phyloP scores from a whole-genome alignment of 75 land plant species.

The Cunninghamia lanceolata region DNA sequence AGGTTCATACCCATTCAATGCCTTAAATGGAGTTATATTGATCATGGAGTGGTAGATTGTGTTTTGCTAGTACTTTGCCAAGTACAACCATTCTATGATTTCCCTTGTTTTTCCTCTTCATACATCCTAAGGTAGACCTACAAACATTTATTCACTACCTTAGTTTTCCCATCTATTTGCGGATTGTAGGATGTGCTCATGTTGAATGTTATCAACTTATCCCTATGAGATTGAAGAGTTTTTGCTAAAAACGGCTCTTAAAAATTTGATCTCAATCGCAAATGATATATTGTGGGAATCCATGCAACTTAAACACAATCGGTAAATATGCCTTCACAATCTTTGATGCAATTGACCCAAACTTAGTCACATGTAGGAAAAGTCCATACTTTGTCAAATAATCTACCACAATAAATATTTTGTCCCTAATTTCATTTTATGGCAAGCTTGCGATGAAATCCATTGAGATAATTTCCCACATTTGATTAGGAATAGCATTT shows the following conservation, averaged over 20 bases:
- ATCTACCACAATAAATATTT: conserved; percentile 13
- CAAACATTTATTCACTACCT: neutral
- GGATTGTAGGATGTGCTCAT: neutral
- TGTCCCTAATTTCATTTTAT: neutral
- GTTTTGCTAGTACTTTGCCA: neutral
- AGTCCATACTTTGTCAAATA: conserved; percentile 12
- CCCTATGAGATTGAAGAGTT: neutral
- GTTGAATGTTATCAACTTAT: neutral
- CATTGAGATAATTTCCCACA: conserved; percentile 16
- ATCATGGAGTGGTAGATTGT: neutral
- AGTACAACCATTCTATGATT: neutral
- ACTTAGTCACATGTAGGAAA: neutral
- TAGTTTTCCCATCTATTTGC: neutral
- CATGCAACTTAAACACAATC: neutral
- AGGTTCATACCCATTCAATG: neutral
- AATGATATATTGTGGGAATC: conserved; percentile 4
- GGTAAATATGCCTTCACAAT: conserved; percentile 8
- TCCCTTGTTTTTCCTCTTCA: neutral
- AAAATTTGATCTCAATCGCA: conserved; percentile 9
- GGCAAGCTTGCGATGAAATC: conserved; percentile 12
- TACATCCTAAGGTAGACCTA: conserved; percentile 3
- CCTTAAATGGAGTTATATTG: neutral
- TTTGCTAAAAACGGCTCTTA: neutral
- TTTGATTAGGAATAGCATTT: neutral
- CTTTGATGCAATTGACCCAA: neutral